Evolutionary conservation across 1,284 basidiomycete species (phyloP).

Genomic region (Dichomitus squalens): DNA sequence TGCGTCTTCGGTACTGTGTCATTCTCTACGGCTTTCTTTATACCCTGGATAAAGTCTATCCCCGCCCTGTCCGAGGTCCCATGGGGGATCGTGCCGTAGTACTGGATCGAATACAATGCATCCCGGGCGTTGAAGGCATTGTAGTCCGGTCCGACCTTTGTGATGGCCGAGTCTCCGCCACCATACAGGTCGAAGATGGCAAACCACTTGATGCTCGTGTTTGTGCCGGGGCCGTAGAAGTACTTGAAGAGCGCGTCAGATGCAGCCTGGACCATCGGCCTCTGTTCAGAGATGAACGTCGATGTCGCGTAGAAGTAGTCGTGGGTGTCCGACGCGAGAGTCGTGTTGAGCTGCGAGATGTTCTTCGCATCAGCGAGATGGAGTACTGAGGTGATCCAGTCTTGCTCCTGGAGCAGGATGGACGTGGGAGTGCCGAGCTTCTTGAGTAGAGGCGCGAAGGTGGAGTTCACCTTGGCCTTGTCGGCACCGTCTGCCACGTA

Average conservation of each 20-base stretch:
- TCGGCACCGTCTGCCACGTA: slow-evolving; percentile 3
- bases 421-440: slow-evolving; percentile 5
- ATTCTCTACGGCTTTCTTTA: slow-evolving; percentile 8
- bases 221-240: slow-evolving; percentile 8
- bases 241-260: slow-evolving; percentile 10
- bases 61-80: slow-evolving; percentile 1
- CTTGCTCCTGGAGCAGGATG: not conserved
- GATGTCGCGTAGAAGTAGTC: slow-evolving; percentile 13
- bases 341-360: slow-evolving; percentile 3
- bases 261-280: not conserved
- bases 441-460: slow-evolving; percentile 9
- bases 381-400: slow-evolving; percentile 14
- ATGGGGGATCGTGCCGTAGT: slow-evolving; percentile 12
- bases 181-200: slow-evolving; percentile 8
- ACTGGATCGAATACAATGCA: slow-evolving; percentile 14
- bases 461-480: slow-evolving; percentile 10
- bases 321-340: slow-evolving; percentile 1
- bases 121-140: slow-evolving; percentile 11
- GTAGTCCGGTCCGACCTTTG: not conserved
- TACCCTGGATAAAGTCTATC: slow-evolving; percentile 12
- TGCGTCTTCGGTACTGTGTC: slow-evolving; percentile 4
- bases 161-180: slow-evolving; percentile 6
- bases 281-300: slow-evolving; percentile 8
- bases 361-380: slow-evolving; percentile 3
- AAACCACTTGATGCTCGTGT: slow-evolving; percentile 3